Evolutionary conservation across 768 basidiomycete species (phyloP), one percentile per base, ranked within the genome.

Genomic region (Hebeloma cylindrosporum): DNA sequence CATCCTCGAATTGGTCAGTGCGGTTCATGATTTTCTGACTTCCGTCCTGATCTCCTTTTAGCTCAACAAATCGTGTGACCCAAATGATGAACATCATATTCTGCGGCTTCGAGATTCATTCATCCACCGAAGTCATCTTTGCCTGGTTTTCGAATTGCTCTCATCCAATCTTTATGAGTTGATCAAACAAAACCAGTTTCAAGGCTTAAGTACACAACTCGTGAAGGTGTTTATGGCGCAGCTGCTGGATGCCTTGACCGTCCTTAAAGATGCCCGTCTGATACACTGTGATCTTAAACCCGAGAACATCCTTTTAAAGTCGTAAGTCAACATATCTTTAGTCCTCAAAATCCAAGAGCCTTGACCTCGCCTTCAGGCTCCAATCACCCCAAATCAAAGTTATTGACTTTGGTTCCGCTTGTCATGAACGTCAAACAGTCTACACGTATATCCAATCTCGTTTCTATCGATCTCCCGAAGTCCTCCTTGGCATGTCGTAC

Each of bases 131-230:
- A 92, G 79, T 53, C 96, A 99, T 66, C 77, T 99, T 33, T 99
- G 96, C 66, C 87, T 99, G 53, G 95, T 98, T 42, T 98, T 98
- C 60, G 95, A 99, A 66, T 78, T 97, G 36, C 79, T 99, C 7
- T 94, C 93, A 5, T 96, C 93, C 23, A 99, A 99, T 60, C 76
- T 99, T 45, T 99, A 98, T 72, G 96, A 99, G 66, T 79, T 99
- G 61, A 98, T 99, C 80, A 99, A 99, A 73, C 96, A 99, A 70
- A 99, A 99, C 67, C 92, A 94, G 62, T 99, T 98, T 77, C 90
- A 96, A 65, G 96, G 96, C 2, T 72, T 99, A 33, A 91, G 88
- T 66, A 95, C 93, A 4, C 91, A 94, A 61, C 85, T 99, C 37
- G 96, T 99, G 61, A 95, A 98, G 61, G 96, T 99, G 33, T 99